These are phyloP conservation scores for Aaosphaeria pasadenensis DNA, from an alignment of 2,329 filamentous ascomycete genomes.

Conservation along the genomic window DNA sequence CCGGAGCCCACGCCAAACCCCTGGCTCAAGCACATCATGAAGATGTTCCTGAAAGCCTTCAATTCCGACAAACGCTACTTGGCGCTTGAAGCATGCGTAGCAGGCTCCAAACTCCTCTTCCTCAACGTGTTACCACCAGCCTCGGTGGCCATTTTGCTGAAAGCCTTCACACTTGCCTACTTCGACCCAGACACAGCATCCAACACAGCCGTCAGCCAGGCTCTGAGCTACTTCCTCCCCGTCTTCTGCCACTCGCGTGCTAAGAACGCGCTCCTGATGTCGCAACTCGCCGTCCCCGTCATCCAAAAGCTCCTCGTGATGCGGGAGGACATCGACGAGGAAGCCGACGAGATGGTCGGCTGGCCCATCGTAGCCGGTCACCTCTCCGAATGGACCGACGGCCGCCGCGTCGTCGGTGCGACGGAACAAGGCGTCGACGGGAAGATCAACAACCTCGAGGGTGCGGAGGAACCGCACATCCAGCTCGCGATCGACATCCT, in stretches of 20 bases:
- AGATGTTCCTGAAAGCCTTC: conserved; percentile 81
- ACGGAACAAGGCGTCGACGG: conserved; percentile 39
- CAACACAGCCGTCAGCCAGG: conserved; percentile 81
- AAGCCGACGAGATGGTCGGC: conserved; percentile 69
- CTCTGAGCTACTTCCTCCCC: conserved; percentile 88
- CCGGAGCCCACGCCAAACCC: conserved; percentile 17
- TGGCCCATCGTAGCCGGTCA: conserved; percentile 76
- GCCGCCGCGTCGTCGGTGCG: conserved; percentile 70
- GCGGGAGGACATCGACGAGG: conserved; percentile 63
- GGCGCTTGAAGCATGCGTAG: conserved; percentile 76
- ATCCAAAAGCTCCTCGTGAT: conserved; percentile 65
- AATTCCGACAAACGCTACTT: conserved; percentile 65
- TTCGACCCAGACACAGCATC: conserved; percentile 79
- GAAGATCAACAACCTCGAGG: conserved; percentile 54
- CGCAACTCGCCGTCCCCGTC: conserved; percentile 67
- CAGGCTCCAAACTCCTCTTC: conserved; percentile 82
- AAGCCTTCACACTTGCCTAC: conserved; percentile 79
- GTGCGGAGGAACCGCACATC: conserved; percentile 77
- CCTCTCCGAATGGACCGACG: conserved; percentile 92
- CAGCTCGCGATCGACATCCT: conserved; percentile 74
- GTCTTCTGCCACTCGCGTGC: conserved; percentile 86
- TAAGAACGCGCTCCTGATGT: conserved; percentile 82
- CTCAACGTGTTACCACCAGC: conserved; percentile 62
- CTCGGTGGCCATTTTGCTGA: conserved; percentile 66
- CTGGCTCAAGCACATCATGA: conserved; percentile 65